phyloP scores from a whole-genome alignment of 192 early-diverging fungal genomes.

The Pilaira anomala region DNA sequence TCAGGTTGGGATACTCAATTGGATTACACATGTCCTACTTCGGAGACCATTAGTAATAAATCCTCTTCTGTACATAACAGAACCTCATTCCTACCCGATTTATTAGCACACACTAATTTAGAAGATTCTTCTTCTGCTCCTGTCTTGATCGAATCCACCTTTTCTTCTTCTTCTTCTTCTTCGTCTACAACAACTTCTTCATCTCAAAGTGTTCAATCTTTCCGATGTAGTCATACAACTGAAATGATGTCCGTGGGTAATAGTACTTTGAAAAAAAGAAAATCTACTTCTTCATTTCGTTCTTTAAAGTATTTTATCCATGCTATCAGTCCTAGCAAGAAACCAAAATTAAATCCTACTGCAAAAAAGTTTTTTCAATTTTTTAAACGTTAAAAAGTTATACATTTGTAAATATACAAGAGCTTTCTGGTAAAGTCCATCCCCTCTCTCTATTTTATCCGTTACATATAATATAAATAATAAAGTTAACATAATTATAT shows the following conservation, averaged over 20 bases:
- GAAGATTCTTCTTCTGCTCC: too few species aligned
- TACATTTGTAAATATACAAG: background rate
- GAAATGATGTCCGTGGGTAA: background rate
- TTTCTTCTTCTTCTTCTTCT: background rate
- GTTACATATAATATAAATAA: too few species aligned
- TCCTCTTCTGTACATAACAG: too few species aligned
- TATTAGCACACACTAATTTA: too few species aligned
- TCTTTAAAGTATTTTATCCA: slow-evolving; percentile 10
- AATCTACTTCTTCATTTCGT: background rate
- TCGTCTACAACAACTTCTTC: background rate
- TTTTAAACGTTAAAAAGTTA: slow-evolving; percentile 7
- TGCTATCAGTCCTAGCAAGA: background rate
- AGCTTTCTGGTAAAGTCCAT: too few species aligned
- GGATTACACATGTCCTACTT: too few species aligned
- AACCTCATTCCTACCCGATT: too few species aligned
- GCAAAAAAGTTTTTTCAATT: slow-evolving; percentile 4
- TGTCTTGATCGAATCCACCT: too few species aligned
- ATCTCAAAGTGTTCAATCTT: background rate
- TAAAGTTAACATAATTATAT: too few species aligned
- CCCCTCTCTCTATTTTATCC: too few species aligned
- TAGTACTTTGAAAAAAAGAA: background rate
- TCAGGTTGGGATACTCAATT: too few species aligned
- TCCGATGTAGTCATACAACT: slow-evolving; percentile 6
- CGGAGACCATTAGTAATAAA: too few species aligned
- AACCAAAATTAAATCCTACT: slow-evolving; percentile 1